Base-by-base conservation (phyloP, 805 yeast genomes). In the Wickerhamomyces hampshirensis region DNA sequence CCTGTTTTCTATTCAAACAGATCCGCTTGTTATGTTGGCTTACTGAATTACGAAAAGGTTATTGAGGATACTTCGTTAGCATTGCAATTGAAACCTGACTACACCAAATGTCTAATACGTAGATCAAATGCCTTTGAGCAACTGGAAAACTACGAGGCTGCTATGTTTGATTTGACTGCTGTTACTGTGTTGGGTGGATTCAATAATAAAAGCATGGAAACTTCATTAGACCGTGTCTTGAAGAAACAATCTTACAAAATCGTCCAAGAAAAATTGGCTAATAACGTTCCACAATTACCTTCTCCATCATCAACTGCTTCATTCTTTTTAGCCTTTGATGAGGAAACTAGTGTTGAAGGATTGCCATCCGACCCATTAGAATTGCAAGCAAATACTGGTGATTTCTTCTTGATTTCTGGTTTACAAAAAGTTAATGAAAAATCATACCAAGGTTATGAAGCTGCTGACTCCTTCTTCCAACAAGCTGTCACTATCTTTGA, bases 1-100 rank as follows among this genome's bases (percentile, higher is more conserved):
- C 88, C 97, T 5, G 84, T 89, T 24, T 93, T 75, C 66, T 91
- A 81, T 66, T 87, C 97, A 43, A 93, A 93, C 70, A 80, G 97
- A 64, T 88, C 98, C 19, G 98, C 98, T 13, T 91, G 96, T 64
- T 84, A 84, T 65, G 84, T 89, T 34, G 86, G 94, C 7, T 68
- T 85, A 48, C 75, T 79, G 46, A 76, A 88, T 44, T 79, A 77
- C 58, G 87, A 85, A 51, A 81, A 87, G 58, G 96, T 89, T 31
- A 73, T 93, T 45, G 84, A 78, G 49, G 96, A 88, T 60, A 84
- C 96, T 39, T 77, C 95, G 15, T 74, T 72, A 43, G 98, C 98
- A 19, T 72, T 93, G 53, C 73, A 78, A 51, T 66, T 91, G 53
- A 84, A 87, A 59, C 96, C 95, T 10, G 91, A 84, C 58, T 91